Percentiles rank a stretch among this genome's conserved stretches.
Conservation (phyloP, 805 yeast species). For the Isabelozyma gotoi region DNA sequence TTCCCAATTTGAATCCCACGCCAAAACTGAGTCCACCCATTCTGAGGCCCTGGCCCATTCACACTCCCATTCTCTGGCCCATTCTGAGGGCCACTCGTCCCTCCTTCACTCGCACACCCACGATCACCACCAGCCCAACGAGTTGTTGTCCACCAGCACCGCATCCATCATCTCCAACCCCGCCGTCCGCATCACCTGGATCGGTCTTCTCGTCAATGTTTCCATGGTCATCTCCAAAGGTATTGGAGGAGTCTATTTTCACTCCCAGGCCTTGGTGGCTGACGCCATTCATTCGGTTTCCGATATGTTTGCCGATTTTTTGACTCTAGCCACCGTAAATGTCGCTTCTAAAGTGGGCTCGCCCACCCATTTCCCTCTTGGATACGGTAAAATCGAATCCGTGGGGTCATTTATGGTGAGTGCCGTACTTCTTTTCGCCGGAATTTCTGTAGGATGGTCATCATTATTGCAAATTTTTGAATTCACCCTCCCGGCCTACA, state of each 20-base stretch:
- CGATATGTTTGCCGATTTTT: conserved; percentile 84
- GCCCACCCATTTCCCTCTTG: conserved; percentile 74
- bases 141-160: conserved; percentile 29
- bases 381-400: conserved; percentile 91
- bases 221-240: conserved; percentile 87
- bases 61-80: conserved; percentile 8
- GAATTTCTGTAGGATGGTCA: conserved; percentile 86
- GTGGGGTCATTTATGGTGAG: conserved; percentile 90
- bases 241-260: conserved; percentile 86
- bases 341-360: conserved; percentile 57
- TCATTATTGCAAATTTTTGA: conserved; percentile 69
- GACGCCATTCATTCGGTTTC: conserved; percentile 93
- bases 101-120: conserved; percentile 44
- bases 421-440: conserved; percentile 79
- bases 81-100: conserved; percentile 11
- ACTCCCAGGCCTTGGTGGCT: conserved; percentile 91
- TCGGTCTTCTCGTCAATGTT: conserved; percentile 81
- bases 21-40: too few relatives aligned
- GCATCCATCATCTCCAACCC: conserved; percentile 53
- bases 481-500: conserved; percentile 61
- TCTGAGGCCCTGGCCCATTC: too few relatives aligned
- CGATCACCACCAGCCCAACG: conserved; percentile 45
- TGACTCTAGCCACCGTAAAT: conserved; percentile 86
- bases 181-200: conserved; percentile 90
- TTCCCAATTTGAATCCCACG: too few relatives aligned